Conservation (phyloP, 1,284 basidiomycete genomes). For the Moesziomyces antarcticus region DNA sequence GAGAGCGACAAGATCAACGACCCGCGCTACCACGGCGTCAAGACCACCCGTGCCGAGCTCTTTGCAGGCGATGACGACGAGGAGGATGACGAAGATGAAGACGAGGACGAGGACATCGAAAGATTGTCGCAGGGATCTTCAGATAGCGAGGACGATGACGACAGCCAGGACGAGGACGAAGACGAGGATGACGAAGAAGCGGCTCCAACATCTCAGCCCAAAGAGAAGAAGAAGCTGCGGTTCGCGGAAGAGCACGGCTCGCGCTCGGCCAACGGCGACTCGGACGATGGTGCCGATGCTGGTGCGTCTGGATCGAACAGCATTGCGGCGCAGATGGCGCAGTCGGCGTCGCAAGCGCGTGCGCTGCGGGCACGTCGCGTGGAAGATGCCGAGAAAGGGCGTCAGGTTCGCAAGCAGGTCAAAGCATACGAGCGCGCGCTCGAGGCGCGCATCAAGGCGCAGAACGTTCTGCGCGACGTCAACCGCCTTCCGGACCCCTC, state of each 20-base stretch:
- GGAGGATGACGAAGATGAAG: slow-evolving; percentile 17
- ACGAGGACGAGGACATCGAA: slow-evolving; percentile 14
- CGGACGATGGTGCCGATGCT: slow-evolving; percentile 5
- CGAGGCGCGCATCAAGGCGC: slow-evolving; percentile 58
- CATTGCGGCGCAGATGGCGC: slow-evolving; percentile 46
- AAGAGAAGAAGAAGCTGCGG: slow-evolving; percentile 27
- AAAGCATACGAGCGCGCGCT: slow-evolving; percentile 57
- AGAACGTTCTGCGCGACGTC: slow-evolving; percentile 44
- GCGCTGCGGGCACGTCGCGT: slow-evolving; percentile 44
- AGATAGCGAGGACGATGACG: slow-evolving; percentile 18
- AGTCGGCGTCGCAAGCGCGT: slow-evolving; percentile 43
- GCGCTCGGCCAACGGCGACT: background rate
- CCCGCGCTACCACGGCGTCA: slow-evolving; percentile 49
- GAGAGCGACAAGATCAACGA: slow-evolving; percentile 48
- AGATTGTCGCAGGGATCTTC: slow-evolving; percentile 1
- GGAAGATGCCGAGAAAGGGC: slow-evolving; percentile 60
- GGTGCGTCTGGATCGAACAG: slow-evolving; percentile 22
- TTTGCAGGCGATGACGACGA: slow-evolving; percentile 43
- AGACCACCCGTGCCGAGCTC: slow-evolving; percentile 51
- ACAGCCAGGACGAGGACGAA: slow-evolving; percentile 15
- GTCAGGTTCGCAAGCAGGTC: slow-evolving; percentile 57
- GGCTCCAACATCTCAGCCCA: background rate
- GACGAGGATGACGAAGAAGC: slow-evolving; percentile 14
- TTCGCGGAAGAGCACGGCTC: slow-evolving; percentile 21
- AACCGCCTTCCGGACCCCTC: slow-evolving; percentile 35